A percentile compares a stretch with the other conserved stretches of the same genome.
Evolutionary conservation across 306 rosid species (phyloP).

Genomic region (Dryas octopetala): DNA sequence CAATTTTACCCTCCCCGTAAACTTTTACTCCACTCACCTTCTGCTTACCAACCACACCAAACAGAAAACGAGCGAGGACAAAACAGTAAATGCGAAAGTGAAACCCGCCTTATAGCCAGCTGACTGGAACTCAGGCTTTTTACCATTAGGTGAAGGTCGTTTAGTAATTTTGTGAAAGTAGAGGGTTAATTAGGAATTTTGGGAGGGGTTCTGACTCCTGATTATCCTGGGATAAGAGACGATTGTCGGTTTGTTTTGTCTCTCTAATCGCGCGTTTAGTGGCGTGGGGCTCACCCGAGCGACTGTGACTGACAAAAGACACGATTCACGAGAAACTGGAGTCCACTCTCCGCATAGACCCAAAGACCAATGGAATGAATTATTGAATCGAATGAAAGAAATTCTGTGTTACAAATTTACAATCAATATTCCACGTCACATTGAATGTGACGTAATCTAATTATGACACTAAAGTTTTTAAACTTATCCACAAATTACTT

Average conservation of each 20-base stretch:
- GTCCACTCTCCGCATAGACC: background rate
- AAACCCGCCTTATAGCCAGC: background rate
- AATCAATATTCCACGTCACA: background rate
- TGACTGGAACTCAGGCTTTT: background rate
- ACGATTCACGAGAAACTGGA: background rate
- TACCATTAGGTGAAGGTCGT: background rate
- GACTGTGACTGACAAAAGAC: background rate
- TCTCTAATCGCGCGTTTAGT: background rate
- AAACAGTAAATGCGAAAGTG: background rate
- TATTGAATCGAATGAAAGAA: background rate
- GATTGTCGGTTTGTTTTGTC: conserved; percentile 36
- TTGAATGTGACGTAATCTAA: background rate
- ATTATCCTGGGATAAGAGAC: conserved; percentile 11
- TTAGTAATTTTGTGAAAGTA: background rate
- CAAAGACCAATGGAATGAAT: background rate
- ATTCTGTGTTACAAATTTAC: background rate
- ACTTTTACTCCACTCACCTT: background rate
- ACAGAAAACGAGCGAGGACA: background rate
- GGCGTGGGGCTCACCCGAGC: background rate
- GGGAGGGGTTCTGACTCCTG: background rate
- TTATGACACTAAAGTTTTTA: too few species aligned
- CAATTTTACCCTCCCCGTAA: background rate
- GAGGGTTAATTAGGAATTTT: conserved; percentile 15
- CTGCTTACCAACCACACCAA: background rate
- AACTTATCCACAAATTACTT: too few species aligned